phyloP scores from a whole-genome alignment of 495 filamentous ascomycete species.

The Penicillium mononematosum region DNA sequence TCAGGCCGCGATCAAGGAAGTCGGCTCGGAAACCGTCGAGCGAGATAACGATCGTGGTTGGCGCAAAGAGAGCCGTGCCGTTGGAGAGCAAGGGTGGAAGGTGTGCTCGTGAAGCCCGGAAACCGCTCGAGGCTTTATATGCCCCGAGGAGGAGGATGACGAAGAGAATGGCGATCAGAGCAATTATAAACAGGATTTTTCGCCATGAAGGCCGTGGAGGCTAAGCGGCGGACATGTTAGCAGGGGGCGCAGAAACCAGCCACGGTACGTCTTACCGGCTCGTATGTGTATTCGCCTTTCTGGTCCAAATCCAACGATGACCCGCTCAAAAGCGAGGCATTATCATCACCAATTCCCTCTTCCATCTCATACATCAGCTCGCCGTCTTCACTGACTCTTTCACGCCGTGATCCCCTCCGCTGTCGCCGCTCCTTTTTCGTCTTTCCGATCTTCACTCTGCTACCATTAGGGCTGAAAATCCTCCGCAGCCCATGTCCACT shows the following conservation, averaged over 20 bases:
- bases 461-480: conserved; percentile 44
- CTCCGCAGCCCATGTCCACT: conserved; percentile 49
- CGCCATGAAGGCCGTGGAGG: conserved; percentile 30
- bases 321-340: conserved; percentile 42
- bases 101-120: conserved; percentile 27
- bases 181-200: conserved; percentile 36
- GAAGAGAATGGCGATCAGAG: conserved; percentile 49
- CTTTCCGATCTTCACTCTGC: conserved; percentile 58
- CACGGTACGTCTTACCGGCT: conserved; percentile 27
- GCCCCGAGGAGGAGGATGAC: conserved; percentile 53
- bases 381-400: conserved; percentile 59
- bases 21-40: conserved; percentile 97
- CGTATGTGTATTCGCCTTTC: conserved; percentile 31
- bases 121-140: conserved; percentile 50
- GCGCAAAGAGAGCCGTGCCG: conserved; percentile 80
- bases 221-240: conserved; percentile 6
- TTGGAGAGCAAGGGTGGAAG: conserved; percentile 36
- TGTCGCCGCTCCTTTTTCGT: conserved; percentile 42
- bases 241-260: neutral
- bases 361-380: conserved; percentile 89
- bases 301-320: conserved; percentile 47
- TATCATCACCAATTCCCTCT: conserved; percentile 69
- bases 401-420: conserved; percentile 43
- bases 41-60: conserved; percentile 91
- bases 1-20: conserved; percentile 79